These are phyloP conservation scores for Rhizopogon vinicolor DNA, from an alignment of 768 basidiomycete species.

Conservation along the genomic window DNA sequence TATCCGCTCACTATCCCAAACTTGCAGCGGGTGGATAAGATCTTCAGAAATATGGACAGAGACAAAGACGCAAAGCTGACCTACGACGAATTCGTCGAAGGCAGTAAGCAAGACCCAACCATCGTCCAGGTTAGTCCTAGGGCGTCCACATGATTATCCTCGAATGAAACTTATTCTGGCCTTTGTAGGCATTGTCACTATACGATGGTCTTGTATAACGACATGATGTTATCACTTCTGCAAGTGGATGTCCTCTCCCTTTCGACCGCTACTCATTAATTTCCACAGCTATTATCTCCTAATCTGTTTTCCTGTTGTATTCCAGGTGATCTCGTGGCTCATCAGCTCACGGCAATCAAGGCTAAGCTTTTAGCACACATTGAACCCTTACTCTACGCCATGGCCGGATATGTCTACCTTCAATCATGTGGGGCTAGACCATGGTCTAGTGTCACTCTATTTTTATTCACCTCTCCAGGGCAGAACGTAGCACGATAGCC, in stretches of 20 bases:
- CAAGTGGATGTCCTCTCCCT: background rate
- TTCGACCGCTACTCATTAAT: slow-evolving; percentile 3
- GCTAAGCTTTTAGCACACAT: slow-evolving; percentile 3
- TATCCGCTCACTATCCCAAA: slow-evolving; percentile 1
- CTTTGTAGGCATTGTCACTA: slow-evolving; percentile 76
- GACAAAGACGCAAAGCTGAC: slow-evolving; percentile 92
- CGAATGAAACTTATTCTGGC: slow-evolving; percentile 6
- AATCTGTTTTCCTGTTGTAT: slow-evolving; percentile 14
- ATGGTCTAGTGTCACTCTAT: slow-evolving; percentile 14
- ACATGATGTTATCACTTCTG: slow-evolving; percentile 1
- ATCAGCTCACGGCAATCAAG: background rate
- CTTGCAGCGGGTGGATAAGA: slow-evolving; percentile 92
- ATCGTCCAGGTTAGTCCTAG: slow-evolving; percentile 80
- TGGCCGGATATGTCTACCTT: slow-evolving; percentile 19
- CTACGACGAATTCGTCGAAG: slow-evolving; percentile 97
- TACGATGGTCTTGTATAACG: slow-evolving; percentile 89
- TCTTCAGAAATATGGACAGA: slow-evolving; percentile 95
- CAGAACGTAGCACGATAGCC: slow-evolving; percentile 6
- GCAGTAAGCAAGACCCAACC: slow-evolving; percentile 97
- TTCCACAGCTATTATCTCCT: slow-evolving; percentile 21
- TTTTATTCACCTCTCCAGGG: slow-evolving; percentile 7
- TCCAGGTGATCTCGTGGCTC: background rate
- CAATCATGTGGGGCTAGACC: slow-evolving; percentile 20
- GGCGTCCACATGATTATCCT: slow-evolving; percentile 5
- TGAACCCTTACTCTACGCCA: slow-evolving; percentile 8